Base-by-base conservation (phyloP, 2,329 filamentous ascomycete genomes). In the Diaporthe vexans region DNA sequence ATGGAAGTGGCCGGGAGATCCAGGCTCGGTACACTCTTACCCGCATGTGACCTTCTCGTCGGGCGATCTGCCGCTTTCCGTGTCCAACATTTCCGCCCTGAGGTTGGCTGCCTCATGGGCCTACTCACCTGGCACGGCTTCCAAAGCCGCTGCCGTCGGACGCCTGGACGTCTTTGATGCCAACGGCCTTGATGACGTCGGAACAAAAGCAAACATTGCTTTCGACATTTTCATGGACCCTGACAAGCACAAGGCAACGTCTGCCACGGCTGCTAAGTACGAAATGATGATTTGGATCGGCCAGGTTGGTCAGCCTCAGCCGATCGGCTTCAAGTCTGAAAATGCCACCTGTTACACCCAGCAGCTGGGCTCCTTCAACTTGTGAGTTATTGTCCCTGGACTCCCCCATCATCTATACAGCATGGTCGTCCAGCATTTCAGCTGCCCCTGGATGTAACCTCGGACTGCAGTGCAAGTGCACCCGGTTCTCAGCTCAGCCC, bases 281-380 rank as follows among this genome's bases (percentile, higher is more conserved):
- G 81, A 82, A 75, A 80, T 82, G 68, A 82, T 82, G 81, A 77
- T 82, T 48, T 82, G 81, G 81, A 76, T 82, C 4, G 81, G 80
- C 10, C 77, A 65, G 40, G 76, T 81, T 46, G 81, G 81, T 21
- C 29, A 77, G 37, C 78, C 81, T 5, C 75, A 78, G 37, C 81
- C 81, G 15, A 71, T 82, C 33, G 80, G 80, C 37, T 79, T 76
- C 65, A 71, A 76, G 54, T 74, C 76, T 51, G 35, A 61, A 11
- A 76, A 77, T 48, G 68, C 76, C 35, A 79, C 76, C 46, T 79
- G 78, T 75, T 79, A 79, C 56, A 79, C 74, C 10, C 73, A 78
- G 70, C 76, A 74, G 33, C 48, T 81, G 24, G 79, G 79, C 13
- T 57, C 74, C 24, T 74, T 77, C 35, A 76, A 80, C 26, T 82